phyloP scores from a whole-genome alignment of 73 alveolate species.

The Durusdinium trenchii region DNA sequence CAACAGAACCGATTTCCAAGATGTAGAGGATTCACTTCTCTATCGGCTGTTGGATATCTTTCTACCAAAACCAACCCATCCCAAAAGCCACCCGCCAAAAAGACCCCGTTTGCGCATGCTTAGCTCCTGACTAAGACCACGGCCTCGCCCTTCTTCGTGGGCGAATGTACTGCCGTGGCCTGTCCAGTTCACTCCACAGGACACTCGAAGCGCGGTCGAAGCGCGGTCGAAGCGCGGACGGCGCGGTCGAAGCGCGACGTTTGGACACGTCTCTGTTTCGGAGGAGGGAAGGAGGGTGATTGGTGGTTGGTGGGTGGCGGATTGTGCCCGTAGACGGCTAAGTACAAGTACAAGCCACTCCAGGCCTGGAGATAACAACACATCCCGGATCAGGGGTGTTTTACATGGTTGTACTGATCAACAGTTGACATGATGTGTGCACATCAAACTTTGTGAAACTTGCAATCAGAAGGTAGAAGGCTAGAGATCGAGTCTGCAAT shows the following conservation, averaged over 20 bases:
- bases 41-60: neutral
- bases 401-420: too few species aligned
- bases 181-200: slow-evolving; percentile 72
- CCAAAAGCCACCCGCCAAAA: neutral
- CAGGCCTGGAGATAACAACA: too few species aligned
- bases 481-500: too few species aligned
- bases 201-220: neutral
- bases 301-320: too few species aligned
- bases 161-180: slow-evolving; percentile 64
- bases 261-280: neutral
- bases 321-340: too few species aligned
- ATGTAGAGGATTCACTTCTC: neutral
- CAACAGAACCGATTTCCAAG: neutral
- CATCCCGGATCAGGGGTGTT: too few species aligned
- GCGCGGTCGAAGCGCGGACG: neutral
- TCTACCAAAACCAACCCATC: neutral
- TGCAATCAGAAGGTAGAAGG: too few species aligned
- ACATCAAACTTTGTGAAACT: too few species aligned
- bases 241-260: neutral
- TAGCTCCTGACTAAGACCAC: neutral
- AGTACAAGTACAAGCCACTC: too few species aligned
- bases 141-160: slow-evolving; percentile 79
- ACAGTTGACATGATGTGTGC: too few species aligned
- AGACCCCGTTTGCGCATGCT: neutral
- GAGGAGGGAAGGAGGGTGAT: too few species aligned